Conservation (phyloP, 2,329 filamentous ascomycete genomes). For the Venturia nashicola region DNA sequence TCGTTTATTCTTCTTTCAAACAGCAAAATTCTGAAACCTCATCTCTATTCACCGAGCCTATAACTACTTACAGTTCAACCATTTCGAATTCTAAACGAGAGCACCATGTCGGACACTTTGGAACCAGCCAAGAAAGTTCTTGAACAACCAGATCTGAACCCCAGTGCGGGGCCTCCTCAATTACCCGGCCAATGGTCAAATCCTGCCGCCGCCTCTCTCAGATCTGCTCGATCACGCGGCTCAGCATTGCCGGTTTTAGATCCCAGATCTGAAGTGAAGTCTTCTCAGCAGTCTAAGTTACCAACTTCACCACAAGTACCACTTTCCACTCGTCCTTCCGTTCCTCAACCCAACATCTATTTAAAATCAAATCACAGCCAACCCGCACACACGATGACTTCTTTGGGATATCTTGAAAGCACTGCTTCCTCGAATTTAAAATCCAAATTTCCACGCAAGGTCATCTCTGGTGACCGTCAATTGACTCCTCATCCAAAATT, state of each 20-base stretch:
- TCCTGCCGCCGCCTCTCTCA: not conserved
- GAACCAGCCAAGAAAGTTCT: not conserved
- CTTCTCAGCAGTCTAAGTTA: not conserved
- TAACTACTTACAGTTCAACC: not conserved
- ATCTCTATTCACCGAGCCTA: not conserved
- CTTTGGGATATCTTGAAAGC: not conserved
- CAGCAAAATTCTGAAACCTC: not conserved
- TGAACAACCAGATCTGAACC: not conserved
- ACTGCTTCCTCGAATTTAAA: not conserved
- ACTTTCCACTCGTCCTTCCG: not conserved
- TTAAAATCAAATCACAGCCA: not conserved
- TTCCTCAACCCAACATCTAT: not conserved
- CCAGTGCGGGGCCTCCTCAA: not conserved
- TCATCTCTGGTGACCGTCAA: not conserved
- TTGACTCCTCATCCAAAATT: not conserved
- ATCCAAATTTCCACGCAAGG: not conserved
- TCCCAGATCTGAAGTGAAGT: not conserved
- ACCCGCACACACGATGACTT: not conserved
- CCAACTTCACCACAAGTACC: not conserved
- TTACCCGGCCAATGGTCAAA: not conserved
- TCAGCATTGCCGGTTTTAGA: not conserved
- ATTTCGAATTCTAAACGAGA: not conserved
- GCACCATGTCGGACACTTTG: not conserved
- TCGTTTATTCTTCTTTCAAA: not conserved
- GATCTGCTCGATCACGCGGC: not conserved